Evolutionary conservation across 208 protist species (phyloP), one percentile per base, ranked within the genome.

Genomic region (Acanthamoeba sp.): DNA sequence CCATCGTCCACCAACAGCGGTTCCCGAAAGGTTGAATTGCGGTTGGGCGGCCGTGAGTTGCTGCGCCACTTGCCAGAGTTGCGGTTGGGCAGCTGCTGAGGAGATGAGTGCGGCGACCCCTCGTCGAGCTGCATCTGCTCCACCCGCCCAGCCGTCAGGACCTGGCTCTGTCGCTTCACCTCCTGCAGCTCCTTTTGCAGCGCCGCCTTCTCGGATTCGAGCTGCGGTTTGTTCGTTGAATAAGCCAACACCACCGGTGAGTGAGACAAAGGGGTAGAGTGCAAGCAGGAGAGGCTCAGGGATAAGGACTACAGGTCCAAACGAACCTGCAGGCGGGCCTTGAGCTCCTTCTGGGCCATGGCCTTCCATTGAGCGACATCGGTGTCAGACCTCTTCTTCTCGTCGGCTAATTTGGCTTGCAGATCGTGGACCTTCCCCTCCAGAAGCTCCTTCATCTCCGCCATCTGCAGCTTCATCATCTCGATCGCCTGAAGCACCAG

Each of bases 311-410:
- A 55, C 48, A 55, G 48, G 10, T 55, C 36, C 18, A 73, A 73
- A 29, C n/a, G 22, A 18, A 85, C 76, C 76, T 85, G 76, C 14
- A 85, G 76, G 48, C 76, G 76, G 24, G 45, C 24, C 42, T 85
- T 85, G 45, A 85, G 76, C 76, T 85, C 76, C 76, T 85, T 85
- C 76, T 85, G 76, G 27, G 76, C 76, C 76, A 85, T 85, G 27
- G 76, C 76, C 29, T 85, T 85, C 76, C 76, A 85, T 20, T 85
- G 76, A 32, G 76, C 38, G 22, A 57, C 45, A 24, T 85, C 76
- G 24, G 24, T 27, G 18, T 85, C 76, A 29, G 42, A 10, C n/a
- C 59, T 85, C 42, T 57, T 85, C 76, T 85, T 85, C 29, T 85
- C 76, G 3, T 85, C 48, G n/a, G 45, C 45, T 45, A 85, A 45